Percentiles rank a stretch among this genome's conserved stretches.
Conservation (phyloP, 2,329 filamentous ascomycete genomes). For the Diplodia intermedia region DNA sequence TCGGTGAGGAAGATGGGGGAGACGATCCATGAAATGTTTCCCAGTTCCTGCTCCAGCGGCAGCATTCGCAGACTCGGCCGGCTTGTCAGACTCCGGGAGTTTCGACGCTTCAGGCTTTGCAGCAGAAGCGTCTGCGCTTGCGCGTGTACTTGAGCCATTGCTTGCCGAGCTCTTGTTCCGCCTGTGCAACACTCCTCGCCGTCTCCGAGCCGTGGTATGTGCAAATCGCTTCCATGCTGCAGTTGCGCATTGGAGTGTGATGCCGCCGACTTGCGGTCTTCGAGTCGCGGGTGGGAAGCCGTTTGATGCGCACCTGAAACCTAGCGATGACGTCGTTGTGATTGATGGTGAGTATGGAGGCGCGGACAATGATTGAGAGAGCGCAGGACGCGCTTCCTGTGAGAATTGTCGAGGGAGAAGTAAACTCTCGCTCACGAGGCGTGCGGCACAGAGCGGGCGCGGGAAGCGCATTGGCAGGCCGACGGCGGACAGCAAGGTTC, state of each 20-base stretch:
- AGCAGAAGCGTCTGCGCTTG: slow-evolving; percentile 3
- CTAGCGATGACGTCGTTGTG: slow-evolving; percentile 30
- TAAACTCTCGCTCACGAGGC: slow-evolving; percentile 4
- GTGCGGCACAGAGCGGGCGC: slow-evolving; percentile 20
- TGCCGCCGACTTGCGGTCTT: slow-evolving; percentile 6
- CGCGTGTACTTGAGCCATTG: slow-evolving; percentile 37
- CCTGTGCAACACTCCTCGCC: slow-evolving; percentile 36
- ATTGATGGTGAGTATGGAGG: slow-evolving; percentile 6
- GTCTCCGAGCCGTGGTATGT: slow-evolving; percentile 38
- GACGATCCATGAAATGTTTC: slow-evolving; percentile 62
- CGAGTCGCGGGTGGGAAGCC: not conserved
- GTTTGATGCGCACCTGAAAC: slow-evolving; percentile 23
- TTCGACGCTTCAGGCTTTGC: slow-evolving; percentile 36
- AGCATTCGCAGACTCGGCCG: slow-evolving; percentile 38
- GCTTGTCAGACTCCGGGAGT: slow-evolving; percentile 38
- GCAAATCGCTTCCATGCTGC: slow-evolving; percentile 42
- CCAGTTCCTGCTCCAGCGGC: slow-evolving; percentile 38
- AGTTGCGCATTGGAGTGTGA: not conserved
- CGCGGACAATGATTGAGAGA: slow-evolving; percentile 2
- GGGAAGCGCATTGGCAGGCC: slow-evolving; percentile 38
- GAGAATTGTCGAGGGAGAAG: slow-evolving; percentile 9
- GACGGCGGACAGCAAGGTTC: slow-evolving; percentile 43
- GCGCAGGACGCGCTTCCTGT: slow-evolving; percentile 2
- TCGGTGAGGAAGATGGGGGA: slow-evolving; percentile 67
- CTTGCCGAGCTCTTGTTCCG: slow-evolving; percentile 50